A percentile compares a stretch with the other conserved stretches of the same genome.
Evolutionary conservation across 2,329 filamentous ascomycete species (phyloP).

Genomic region (Cordyceps farinosa): DNA sequence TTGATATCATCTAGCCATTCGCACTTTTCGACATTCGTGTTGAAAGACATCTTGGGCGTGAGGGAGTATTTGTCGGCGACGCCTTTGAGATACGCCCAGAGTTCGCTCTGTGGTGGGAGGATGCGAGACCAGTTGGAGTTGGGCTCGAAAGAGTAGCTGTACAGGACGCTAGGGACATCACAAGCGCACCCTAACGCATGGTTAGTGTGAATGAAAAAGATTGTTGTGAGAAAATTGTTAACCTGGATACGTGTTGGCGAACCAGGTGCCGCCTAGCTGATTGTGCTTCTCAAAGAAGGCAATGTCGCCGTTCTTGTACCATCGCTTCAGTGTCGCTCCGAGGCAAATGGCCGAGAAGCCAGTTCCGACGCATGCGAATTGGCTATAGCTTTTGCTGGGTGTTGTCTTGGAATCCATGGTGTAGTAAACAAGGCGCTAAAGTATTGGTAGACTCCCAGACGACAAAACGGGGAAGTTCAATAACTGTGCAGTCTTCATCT

Average conservation of each 20-base stretch:
- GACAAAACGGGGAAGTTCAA: not conserved
- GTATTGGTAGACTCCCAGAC: not conserved
- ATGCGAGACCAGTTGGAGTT: slow-evolving; percentile 59
- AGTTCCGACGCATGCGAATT: slow-evolving; percentile 50
- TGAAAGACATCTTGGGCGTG: slow-evolving; percentile 35
- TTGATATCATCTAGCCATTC: slow-evolving; percentile 35
- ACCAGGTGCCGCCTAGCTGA: slow-evolving; percentile 62
- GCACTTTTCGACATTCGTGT: slow-evolving; percentile 33
- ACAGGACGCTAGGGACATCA: slow-evolving; percentile 56
- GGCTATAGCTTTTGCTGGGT: slow-evolving; percentile 27
- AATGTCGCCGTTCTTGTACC: slow-evolving; percentile 56
- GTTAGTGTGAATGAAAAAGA: not conserved
- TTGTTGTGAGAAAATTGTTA: slow-evolving; percentile 17
- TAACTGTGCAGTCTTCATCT: not conserved
- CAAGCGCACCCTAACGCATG: slow-evolving; percentile 41
- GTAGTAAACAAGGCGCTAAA: not conserved
- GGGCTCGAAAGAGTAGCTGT: slow-evolving; percentile 57
- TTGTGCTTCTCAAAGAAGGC: slow-evolving; percentile 56
- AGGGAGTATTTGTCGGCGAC: slow-evolving; percentile 48
- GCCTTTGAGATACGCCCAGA: slow-evolving; percentile 51
- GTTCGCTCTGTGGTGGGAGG: slow-evolving; percentile 53
- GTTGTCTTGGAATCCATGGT: slow-evolving; percentile 17
- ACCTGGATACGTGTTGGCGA: slow-evolving; percentile 58
- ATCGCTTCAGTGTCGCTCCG: slow-evolving; percentile 54
- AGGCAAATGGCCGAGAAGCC: slow-evolving; percentile 61